Base-by-base conservation (phyloP, 352 stramenopile genomes). In the Globisporangium emineosum region DNA sequence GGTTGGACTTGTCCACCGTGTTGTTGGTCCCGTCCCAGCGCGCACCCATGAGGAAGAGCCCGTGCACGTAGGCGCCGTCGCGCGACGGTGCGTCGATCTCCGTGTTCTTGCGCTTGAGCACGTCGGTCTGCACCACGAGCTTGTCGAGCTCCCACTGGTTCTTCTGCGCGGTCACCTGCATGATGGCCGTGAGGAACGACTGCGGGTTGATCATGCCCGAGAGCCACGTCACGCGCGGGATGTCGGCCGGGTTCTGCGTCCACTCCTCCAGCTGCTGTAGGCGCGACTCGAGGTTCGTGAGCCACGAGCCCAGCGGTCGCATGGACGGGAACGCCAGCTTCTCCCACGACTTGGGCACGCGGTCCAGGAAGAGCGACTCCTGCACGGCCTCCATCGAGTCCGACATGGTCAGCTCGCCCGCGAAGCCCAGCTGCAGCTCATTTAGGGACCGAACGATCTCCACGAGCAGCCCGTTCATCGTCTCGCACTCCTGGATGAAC, bases 401-500 rank as follows among this genome's bases (percentile, higher is more conserved):
- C 40, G 93, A 98, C 94, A 99, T 99, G 40, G 97, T 99, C 35
- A 99, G 73, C 66, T 99, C 96, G 27, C 97, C 97, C 0, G 94
- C 93, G 68, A 99, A 99, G 2, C 96, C 94, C 4, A 98, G 79
- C 60, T 98, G 90, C n/a, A 99, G 79, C 65, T 99, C 96, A 69
- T 97, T 98, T 21, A 99, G 81, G 17, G 94, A 99, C 17, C 96
- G 94, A 54, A 94, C 82, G 9, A 99, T 98, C 78, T 99, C 97
- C 4, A 79, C 77, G 9, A 99, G 72, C 19, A 99, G 75, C 0
- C 84, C 89, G 74, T 99, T 99, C 75, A 99, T 98, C n/a, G 97
- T 85, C 64, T 98, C 96, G 71, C 97, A 98, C 80, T 99, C 97
- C 75, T 99, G 97, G 17, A 99, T 85, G 65, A 99, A 99, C 29